Evolutionary conservation across 2,329 filamentous ascomycete genomes (phyloP).

Genomic region (Aspergillus brasiliensis): DNA sequence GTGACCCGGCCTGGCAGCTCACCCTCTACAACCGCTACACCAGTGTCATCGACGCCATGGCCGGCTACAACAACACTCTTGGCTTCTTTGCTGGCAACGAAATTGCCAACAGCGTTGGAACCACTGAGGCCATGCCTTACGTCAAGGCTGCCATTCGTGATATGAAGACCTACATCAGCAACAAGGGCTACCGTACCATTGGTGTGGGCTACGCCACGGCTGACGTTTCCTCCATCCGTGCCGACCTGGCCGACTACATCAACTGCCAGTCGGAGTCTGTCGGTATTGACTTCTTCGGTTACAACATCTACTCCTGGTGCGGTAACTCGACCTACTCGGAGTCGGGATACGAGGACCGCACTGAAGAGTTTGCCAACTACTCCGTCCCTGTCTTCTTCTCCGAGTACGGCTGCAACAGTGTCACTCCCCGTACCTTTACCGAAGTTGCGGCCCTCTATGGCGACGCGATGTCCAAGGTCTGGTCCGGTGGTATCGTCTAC

Average conservation of each 20-base stretch:
- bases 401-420: constrained; percentile 91
- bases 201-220: constrained; percentile 95
- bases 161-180: constrained; percentile 86
- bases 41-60: constrained; percentile 74
- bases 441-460: constrained; percentile 82
- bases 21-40: constrained; percentile 78
- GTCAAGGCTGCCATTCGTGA: constrained; percentile 97
- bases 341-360: constrained; percentile 80
- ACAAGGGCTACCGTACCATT: constrained; percentile 71
- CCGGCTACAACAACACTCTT: constrained; percentile 82
- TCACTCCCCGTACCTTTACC: constrained; percentile 72
- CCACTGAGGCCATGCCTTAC: constrained; percentile 85
- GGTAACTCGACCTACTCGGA: constrained; percentile 73
- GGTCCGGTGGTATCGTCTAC: constrained; percentile 96
- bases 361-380: constrained; percentile 82
- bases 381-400: constrained; percentile 95
- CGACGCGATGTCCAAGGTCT: constrained; percentile 75
- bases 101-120: constrained; percentile 83
- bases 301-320: constrained; percentile 99
- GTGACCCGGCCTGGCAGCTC: constrained; percentile 75
- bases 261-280: constrained; percentile 71
- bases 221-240: constrained; percentile 80
- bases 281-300: constrained; percentile 94
- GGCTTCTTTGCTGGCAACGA: constrained; percentile 99
- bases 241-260: constrained; percentile 84